Evolutionary conservation across 345 rosid genomes (phyloP).

Genomic region (Hirschfeldia incana): DNA sequence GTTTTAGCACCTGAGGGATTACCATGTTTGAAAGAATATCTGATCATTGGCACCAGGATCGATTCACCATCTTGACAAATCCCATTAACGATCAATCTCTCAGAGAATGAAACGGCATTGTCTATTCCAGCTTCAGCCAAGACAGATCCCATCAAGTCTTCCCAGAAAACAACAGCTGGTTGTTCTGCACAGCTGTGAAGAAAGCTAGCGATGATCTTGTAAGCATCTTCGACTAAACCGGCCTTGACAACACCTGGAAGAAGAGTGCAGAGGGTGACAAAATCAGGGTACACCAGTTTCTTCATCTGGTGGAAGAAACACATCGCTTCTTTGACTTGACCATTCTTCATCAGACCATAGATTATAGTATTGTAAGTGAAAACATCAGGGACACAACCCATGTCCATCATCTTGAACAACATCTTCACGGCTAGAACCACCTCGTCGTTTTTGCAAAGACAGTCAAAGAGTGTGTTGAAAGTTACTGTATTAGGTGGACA

Average conservation of each 20-base stretch:
- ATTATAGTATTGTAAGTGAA: conserved; percentile 81
- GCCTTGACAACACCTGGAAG: conserved; percentile 78
- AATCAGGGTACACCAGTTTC: conserved; percentile 69
- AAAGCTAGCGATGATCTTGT: conserved; percentile 60
- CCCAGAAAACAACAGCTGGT: conserved; percentile 52
- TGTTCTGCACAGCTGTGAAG: conserved; percentile 40
- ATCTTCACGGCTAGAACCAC: conserved; percentile 67
- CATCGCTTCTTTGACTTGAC: conserved; percentile 59
- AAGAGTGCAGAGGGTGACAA: conserved; percentile 81
- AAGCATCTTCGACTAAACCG: conserved; percentile 61
- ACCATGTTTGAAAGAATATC: conserved; percentile 60
- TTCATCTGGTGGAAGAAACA: conserved; percentile 90
- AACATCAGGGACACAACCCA: conserved; percentile 76
- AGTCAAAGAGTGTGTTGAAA: conserved; percentile 80
- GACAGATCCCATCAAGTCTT: conserved; percentile 72
- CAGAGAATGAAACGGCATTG: conserved; percentile 59
- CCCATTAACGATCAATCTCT: conserved; percentile 52
- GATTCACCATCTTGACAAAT: conserved; percentile 59
- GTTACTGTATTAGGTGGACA: conserved; percentile 78
- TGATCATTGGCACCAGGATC: conserved; percentile 63
- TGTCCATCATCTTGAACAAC: conserved; percentile 60
- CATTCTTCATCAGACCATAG: conserved; percentile 65
- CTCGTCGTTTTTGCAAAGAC: conserved; percentile 90
- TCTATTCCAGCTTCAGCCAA: conserved; percentile 61
- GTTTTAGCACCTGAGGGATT: conserved; percentile 53